Evolutionary conservation across 2,329 filamentous ascomycete genomes (phyloP).

Genomic region (Apiospora arundinis): DNA sequence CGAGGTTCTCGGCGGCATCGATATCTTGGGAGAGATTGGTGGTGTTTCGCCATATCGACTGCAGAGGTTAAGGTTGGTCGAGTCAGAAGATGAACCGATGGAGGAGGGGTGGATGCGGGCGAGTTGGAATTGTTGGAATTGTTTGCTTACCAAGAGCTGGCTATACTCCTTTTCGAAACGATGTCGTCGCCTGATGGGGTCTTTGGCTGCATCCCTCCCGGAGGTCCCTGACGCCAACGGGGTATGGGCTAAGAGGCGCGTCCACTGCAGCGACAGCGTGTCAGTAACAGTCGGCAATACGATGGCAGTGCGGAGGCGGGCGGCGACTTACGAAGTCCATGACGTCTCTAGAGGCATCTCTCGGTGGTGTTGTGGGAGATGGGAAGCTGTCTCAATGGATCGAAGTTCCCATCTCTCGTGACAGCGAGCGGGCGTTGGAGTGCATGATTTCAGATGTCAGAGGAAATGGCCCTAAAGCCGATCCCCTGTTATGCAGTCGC

Average conservation of each 20-base stretch:
- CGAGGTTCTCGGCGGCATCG: constrained; percentile 67
- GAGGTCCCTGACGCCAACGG: constrained; percentile 62
- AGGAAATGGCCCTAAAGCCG: constrained; percentile 9
- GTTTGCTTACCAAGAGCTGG: constrained; percentile 60
- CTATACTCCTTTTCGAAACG: constrained; percentile 72
- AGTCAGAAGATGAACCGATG: not conserved
- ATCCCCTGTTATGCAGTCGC: constrained; percentile 11
- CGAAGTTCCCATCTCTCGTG: constrained; percentile 3
- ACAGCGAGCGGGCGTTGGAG: not conserved
- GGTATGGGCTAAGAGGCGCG: constrained; percentile 68
- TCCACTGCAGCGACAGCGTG: constrained; percentile 56
- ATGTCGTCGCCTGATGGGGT: constrained; percentile 68
- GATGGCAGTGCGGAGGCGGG: constrained; percentile 25
- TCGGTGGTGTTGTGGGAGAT: constrained; percentile 25
- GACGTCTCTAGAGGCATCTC: constrained; percentile 55
- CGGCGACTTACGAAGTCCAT: constrained; percentile 63
- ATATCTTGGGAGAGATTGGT: constrained; percentile 65
- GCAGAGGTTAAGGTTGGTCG: constrained; percentile 4
- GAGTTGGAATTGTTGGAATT: not conserved
- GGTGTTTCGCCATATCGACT: constrained; percentile 67
- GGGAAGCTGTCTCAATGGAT: not conserved
- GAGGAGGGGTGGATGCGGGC: constrained; percentile 22
- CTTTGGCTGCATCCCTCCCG: constrained; percentile 65
- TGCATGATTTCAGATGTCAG: constrained; percentile 19
- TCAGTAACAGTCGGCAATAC: constrained; percentile 27